Percentiles rank a stretch among this genome's conserved stretches.
Evolutionary conservation across 192 early-diverging fungal genomes (phyloP).

Genomic region (Coemansia sp.): DNA sequence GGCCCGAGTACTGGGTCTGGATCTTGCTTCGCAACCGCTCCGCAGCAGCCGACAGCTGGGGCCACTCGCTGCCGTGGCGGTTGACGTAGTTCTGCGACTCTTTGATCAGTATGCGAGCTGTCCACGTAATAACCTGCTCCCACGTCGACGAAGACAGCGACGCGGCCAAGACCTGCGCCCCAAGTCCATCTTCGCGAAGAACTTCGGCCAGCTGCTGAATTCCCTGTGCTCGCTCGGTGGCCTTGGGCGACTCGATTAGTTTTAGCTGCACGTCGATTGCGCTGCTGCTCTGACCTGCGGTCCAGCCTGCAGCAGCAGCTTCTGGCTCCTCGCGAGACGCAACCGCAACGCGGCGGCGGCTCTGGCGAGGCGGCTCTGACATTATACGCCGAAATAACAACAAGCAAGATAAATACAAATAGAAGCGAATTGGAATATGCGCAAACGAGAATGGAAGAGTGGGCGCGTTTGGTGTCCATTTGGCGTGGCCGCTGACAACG

Average conservation of each 20-base stretch:
- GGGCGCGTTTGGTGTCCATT: not conserved
- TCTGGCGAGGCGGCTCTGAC: slow-evolving; percentile 20
- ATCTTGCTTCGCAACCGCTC: slow-evolving; percentile 28
- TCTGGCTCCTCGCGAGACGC: slow-evolving; percentile 25
- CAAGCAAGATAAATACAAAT: not conserved
- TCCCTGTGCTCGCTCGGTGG: slow-evolving; percentile 34
- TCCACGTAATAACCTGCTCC: slow-evolving; percentile 42
- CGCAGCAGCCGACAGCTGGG: slow-evolving; percentile 14
- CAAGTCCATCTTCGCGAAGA: slow-evolving; percentile 29
- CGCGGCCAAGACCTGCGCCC: slow-evolving; percentile 7
- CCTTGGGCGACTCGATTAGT: slow-evolving; percentile 42
- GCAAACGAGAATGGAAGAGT: not conserved
- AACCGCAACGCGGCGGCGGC: slow-evolving; percentile 32
- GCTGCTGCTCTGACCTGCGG: slow-evolving; percentile 1
- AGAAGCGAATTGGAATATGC: not conserved
- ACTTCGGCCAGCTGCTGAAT: slow-evolving; percentile 36
- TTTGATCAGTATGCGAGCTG: slow-evolving; percentile 36
- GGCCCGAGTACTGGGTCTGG: slow-evolving; percentile 39
- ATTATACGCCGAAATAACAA: slow-evolving; percentile 6
- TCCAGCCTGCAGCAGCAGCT: not conserved
- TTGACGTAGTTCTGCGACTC: slow-evolving; percentile 39
- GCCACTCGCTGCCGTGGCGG: slow-evolving; percentile 29
- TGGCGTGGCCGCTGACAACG: too few species aligned
- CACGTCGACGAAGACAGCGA: slow-evolving; percentile 18
- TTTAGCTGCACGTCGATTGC: slow-evolving; percentile 24